Evolutionary conservation across 2,329 filamentous ascomycete genomes (phyloP).

Genomic region (Hysterium pulicare): DNA sequence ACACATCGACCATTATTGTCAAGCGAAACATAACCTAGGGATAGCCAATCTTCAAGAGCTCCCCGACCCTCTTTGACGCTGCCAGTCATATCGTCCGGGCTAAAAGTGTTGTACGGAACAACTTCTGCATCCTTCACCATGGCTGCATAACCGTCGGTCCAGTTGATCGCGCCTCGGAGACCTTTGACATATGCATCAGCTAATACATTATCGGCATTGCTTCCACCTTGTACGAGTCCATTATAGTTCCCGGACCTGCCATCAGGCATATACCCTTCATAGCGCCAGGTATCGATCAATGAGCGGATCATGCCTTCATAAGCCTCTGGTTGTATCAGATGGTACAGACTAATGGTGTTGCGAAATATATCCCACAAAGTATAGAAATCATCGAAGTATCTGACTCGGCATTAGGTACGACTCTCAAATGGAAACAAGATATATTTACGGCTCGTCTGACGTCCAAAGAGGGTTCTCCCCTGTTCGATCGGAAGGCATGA

Average conservation of each 20-base stretch:
- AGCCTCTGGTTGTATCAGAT: constrained; percentile 11
- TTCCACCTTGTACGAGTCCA: constrained; percentile 32
- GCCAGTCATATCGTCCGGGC: background rate
- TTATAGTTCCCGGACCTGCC: constrained; percentile 33
- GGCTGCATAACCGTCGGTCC: constrained; percentile 30
- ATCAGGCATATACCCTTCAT: constrained; percentile 35
- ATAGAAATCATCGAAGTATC: constrained; percentile 44
- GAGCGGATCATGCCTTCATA: constrained; percentile 11
- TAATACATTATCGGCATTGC: constrained; percentile 33
- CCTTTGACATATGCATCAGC: constrained; percentile 34
- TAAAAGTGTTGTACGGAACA: background rate
- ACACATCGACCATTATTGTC: constrained; percentile 35
- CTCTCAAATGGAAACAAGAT: constrained; percentile 35
- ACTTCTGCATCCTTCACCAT: constrained; percentile 34
- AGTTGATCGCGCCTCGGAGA: constrained; percentile 26
- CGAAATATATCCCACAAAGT: constrained; percentile 12
- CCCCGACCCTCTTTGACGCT: constrained; percentile 42
- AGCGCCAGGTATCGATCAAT: constrained; percentile 15
- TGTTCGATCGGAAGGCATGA: constrained; percentile 36
- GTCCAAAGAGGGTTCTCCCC: constrained; percentile 25
- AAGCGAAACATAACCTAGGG: constrained; percentile 40
- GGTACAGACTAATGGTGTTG: constrained; percentile 11
- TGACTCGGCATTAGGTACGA: no score
- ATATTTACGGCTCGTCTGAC: constrained; percentile 33
- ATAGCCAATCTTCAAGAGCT: constrained; percentile 43